Conservation (phyloP, 805 yeast genomes). For the Saccharomyces paradoxus region DNA sequence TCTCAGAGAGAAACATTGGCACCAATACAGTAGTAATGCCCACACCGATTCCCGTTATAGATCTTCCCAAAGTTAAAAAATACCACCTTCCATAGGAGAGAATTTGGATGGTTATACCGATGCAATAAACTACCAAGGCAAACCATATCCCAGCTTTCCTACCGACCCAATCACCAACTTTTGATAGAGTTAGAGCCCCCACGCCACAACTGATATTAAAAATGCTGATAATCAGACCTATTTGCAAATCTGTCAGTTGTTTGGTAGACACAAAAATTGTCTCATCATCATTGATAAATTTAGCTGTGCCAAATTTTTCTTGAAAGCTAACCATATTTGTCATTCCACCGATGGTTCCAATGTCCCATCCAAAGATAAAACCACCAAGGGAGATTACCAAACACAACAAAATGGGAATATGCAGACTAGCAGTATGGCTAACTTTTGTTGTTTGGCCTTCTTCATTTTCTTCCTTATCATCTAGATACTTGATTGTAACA, state of each 20-base stretch:
- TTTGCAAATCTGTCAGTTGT: constrained; percentile 26
- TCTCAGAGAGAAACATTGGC: constrained; percentile 62
- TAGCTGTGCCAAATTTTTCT: constrained; percentile 40
- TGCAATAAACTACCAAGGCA: constrained; percentile 46
- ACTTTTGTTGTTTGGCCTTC: background rate
- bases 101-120: constrained; percentile 53
- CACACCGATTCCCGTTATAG: constrained; percentile 63
- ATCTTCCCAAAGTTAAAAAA: constrained; percentile 57
- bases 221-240: constrained; percentile 45
- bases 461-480: background rate
- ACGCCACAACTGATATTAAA: constrained; percentile 66
- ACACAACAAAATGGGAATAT: constrained; percentile 34
- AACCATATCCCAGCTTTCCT: constrained; percentile 51
- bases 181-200: constrained; percentile 56
- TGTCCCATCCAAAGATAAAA: constrained; percentile 67
- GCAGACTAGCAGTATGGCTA: background rate
- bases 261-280: constrained; percentile 26
- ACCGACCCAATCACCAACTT: constrained; percentile 52
- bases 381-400: constrained; percentile 61
- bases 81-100: constrained; percentile 43
- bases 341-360: constrained; percentile 69
- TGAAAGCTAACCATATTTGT: constrained; percentile 51
- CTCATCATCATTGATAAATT: constrained; percentile 23
- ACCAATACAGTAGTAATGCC: constrained; percentile 68
- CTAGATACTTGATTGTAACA: background rate